Base-by-base conservation (phyloP, 2,329 filamentous ascomycete species). In the Hirsutella thompsonii region DNA sequence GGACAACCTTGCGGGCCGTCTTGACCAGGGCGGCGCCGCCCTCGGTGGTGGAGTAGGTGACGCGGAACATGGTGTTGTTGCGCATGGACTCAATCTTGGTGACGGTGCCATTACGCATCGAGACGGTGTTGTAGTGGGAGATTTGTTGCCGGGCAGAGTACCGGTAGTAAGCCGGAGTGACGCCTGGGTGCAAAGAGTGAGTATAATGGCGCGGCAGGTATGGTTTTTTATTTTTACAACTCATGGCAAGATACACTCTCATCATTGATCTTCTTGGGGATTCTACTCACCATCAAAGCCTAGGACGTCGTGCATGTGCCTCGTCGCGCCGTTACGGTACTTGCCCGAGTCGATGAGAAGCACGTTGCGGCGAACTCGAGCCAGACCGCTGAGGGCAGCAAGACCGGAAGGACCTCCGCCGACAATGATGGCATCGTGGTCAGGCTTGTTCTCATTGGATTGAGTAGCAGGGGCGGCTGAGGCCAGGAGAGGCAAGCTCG, bases 241-340 rank as follows among this genome's bases (percentile, higher is more conserved):
- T n/a, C n/a, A n/a, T n/a, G n/a, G n/a, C n/a, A n/a, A n/a, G n/a
- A n/a, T n/a, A n/a, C n/a, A n/a, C n/a, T n/a, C n/a, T n/a, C n/a
- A n/a, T n/a, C n/a, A n/a, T n/a, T n/a, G n/a, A n/a, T n/a, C n/a
- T n/a, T n/a, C n/a, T n/a, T n/a, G n/a, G n/a, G 20, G 16, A 11
- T 14, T 26, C 6, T 8, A 19, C 52, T 46, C 50, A 76, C 75
- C 75, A 39, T 79, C 75, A 42, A 67, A 72, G 3, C 74, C 74
- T 20, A 78, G 60, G 0, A 79, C 69, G 51, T 79, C 76, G 54
- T 80, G 76, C 64, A 78, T 71, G 46, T 76, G 67, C 13, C 74
- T 58, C 0, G 76, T 79, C 0, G 64, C 58, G 1, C 40, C 63
- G 50, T 79, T 80, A 39, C 76, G 69, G 47, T 80, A 80, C 23